Base-by-base conservation (phyloP, 108 stramenopile species). In the Chaetoceros muelleri region DNA sequence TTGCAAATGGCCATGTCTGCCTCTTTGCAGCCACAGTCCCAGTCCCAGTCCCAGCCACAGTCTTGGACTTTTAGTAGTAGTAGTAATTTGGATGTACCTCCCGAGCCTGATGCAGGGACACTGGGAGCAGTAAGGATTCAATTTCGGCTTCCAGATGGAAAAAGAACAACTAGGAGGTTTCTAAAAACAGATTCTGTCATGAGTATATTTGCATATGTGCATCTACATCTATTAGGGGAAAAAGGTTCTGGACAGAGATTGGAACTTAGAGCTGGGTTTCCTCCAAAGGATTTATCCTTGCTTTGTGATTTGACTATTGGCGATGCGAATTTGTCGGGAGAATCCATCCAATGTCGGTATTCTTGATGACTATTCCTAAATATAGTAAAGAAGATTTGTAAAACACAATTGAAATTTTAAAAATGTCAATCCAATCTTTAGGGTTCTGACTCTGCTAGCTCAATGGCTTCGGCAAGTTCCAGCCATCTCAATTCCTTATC, bases 401-500 rank as follows among this genome's bases (percentile, higher is more conserved):
- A n/a, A n/a, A n/a, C n/a, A n/a, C n/a, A n/a, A n/a, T n/a, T n/a
- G n/a, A n/a, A n/a, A n/a, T n/a, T n/a, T n/a, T n/a, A n/a, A n/a
- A n/a, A n/a, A n/a, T n/a, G n/a, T n/a, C n/a, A n/a, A n/a, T n/a
- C n/a, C n/a, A n/a, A n/a, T n/a, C 34, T 40, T 40, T 13, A 40
- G 34, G 8, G 13, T 40, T 40, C 34, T 10, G 34, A 40, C 13
- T 40, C 13, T 10, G 34, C 34, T 40, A 10, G 8, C 13, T 40
- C 34, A 49, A 49, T 49, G 7, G 21, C 50, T 62, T 90, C 88
- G 0, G 81, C 84, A 5, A 90, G 48, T 40, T 84, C 88, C 48
- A 90, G 57, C 88, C 88, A 90, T 55, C 72, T 63, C 53, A 80
- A 60, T 65, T 90, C 88, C 58, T 84, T 85, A 29, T 79, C 79